Percentiles rank a stretch among this genome's conserved stretches.
Conservation (phyloP, 2,329 filamentous ascomycete species). For the Fusarium dimerum region DNA sequence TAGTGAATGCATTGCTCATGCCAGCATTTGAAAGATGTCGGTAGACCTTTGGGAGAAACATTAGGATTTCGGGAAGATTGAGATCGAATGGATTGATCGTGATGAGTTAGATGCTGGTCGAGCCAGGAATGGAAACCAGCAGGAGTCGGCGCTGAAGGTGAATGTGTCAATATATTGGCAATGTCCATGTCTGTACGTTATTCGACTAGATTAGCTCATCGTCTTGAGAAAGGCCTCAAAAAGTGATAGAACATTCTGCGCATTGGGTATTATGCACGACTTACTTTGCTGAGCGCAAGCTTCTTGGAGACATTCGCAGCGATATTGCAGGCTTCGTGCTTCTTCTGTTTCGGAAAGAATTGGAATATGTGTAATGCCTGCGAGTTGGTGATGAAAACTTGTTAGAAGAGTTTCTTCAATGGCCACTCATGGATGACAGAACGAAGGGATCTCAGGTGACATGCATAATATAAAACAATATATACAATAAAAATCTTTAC, state of each 20-base stretch:
- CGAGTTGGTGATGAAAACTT: conserved; percentile 2
- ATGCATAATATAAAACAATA: conserved; percentile 1
- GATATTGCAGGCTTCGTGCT: conserved; percentile 57
- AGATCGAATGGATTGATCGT: conserved; percentile 49
- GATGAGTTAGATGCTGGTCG: conserved; percentile 50
- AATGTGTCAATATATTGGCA: conserved; percentile 31
- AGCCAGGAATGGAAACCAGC: conserved; percentile 53
- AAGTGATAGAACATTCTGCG: neutral
- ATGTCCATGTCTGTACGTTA: conserved; percentile 33
- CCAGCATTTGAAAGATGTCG: conserved; percentile 52
- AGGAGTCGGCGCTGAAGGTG: conserved; percentile 38
- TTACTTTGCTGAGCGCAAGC: conserved; percentile 45
- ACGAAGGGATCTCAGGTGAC: neutral
- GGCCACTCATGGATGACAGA: neutral
- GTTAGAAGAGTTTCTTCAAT: conserved; percentile 17
- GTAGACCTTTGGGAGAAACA: conserved; percentile 4
- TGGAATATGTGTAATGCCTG: conserved; percentile 38
- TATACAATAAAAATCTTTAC: conserved; percentile 8
- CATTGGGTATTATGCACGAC: conserved; percentile 2
- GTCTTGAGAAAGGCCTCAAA: neutral
- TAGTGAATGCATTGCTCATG: conserved; percentile 58
- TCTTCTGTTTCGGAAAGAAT: conserved; percentile 58
- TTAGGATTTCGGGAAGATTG: conserved; percentile 24
- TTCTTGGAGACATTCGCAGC: conserved; percentile 59
- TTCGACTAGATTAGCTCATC: conserved; percentile 16